phyloP scores from a whole-genome alignment of 208 protist genomes.

The Crithidia bombi region DNA sequence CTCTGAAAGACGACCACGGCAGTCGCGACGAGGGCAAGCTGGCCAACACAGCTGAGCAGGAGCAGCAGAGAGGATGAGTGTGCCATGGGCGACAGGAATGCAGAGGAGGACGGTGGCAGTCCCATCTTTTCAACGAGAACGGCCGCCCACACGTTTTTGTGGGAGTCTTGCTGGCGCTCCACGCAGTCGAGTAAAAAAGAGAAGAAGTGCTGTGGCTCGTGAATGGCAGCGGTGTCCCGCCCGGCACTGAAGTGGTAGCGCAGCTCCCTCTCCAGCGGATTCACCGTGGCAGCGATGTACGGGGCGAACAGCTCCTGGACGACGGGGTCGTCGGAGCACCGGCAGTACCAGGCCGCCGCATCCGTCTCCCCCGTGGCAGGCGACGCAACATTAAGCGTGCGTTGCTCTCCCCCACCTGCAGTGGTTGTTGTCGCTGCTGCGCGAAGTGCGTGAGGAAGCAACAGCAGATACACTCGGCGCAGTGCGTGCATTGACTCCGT shows the following conservation, averaged over 20 bases:
- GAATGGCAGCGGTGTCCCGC: conserved; percentile 42
- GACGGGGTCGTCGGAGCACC: conserved; percentile 1
- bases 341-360: conserved; percentile 12
- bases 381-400: not conserved
- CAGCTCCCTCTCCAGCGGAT: conserved; percentile 63
- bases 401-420: not conserved
- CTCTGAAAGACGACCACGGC: conserved; percentile 51
- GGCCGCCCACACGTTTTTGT: conserved; percentile 5
- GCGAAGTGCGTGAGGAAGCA: conserved; percentile 17
- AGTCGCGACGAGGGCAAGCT: conserved; percentile 24
- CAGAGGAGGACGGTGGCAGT: conserved; percentile 5
- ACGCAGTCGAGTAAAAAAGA: conserved; percentile 57
- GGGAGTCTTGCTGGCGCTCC: conserved; percentile 19
- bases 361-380: not conserved
- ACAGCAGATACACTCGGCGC: conserved; percentile 15
- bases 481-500: conserved; percentile 1
- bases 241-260: conserved; percentile 69
- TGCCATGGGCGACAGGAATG: not conserved
- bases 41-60: conserved; percentile 2
- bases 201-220: conserved; percentile 82
- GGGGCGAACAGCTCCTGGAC: conserved; percentile 36
- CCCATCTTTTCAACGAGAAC: not conserved
- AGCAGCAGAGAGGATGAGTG: not conserved
- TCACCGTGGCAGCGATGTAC: conserved; percentile 36
- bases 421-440: not conserved